Conservation (phyloP, 2,329 filamentous ascomycete species). For the Zasmidium cellare region DNA sequence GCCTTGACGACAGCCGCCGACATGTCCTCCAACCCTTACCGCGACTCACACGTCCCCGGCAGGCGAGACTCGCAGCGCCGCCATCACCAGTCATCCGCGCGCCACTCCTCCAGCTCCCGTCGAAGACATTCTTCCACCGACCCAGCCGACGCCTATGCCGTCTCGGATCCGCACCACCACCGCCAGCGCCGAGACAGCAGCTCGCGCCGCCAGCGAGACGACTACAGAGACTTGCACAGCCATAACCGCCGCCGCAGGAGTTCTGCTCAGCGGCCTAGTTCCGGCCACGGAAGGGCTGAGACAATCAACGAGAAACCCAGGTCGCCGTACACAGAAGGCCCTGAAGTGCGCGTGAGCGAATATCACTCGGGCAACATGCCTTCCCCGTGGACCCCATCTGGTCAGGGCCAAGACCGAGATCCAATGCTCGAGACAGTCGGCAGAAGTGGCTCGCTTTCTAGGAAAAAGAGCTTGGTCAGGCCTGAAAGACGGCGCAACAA, state of each 20-base stretch:
- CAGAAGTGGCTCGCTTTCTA: conserved; percentile 53
- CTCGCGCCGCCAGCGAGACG: conserved; percentile 17
- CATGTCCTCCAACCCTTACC: conserved; percentile 22
- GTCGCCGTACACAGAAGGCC: conserved; percentile 30
- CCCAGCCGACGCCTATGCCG: conserved; percentile 28
- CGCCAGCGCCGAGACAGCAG: conserved; percentile 25
- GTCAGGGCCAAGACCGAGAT: conserved; percentile 55
- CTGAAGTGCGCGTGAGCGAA: conserved; percentile 23
- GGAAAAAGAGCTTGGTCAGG: conserved; percentile 85
- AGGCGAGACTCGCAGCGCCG: conserved; percentile 13
- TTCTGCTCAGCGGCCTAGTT: conserved; percentile 13
- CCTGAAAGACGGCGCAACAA: conserved; percentile 87
- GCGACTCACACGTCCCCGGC: conserved; percentile 7
- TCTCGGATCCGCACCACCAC: conserved; percentile 18
- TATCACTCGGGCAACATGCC: conserved; percentile 43
- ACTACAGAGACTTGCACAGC: conserved; percentile 16
- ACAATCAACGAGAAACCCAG: conserved; percentile 32
- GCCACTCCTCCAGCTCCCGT: conserved; percentile 58
- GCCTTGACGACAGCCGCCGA: conserved; percentile 2
- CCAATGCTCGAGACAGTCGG: conserved; percentile 49
- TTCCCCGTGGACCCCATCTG: conserved; percentile 45
- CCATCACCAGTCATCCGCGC: conserved; percentile 8
- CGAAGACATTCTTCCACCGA: conserved; percentile 70
- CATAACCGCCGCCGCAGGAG: conserved; percentile 24
- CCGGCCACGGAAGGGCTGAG: conserved; percentile 14